These are phyloP conservation scores for Colletotrichum spinosum DNA, from an alignment of 2,329 filamentous ascomycete species.

Conservation along the genomic window DNA sequence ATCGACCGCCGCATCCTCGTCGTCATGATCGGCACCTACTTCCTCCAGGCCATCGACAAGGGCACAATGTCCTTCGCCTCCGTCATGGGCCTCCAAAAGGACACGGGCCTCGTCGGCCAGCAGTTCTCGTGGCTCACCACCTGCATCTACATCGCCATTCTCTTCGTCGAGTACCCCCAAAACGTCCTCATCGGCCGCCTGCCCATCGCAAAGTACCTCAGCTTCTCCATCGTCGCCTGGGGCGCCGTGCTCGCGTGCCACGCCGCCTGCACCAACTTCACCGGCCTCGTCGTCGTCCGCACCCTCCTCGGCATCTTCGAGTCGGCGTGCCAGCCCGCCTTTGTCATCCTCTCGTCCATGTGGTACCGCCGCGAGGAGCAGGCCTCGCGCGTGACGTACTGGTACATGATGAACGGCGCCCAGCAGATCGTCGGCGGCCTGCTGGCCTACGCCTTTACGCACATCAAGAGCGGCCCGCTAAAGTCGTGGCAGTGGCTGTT, in stretches of 20 bases:
- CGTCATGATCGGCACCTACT: conserved; percentile 81
- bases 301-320: conserved; percentile 79
- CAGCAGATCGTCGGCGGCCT: conserved; percentile 80
- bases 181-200: conserved; percentile 70
- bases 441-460: conserved; percentile 72
- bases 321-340: conserved; percentile 75
- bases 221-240: conserved; percentile 71
- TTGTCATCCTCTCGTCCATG: conserved; percentile 74
- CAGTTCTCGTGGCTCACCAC: conserved; percentile 79
- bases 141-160: conserved; percentile 78
- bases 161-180: conserved; percentile 79
- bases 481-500: conserved; percentile 78
- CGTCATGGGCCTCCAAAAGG: conserved; percentile 70
- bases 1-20: conserved; percentile 76
- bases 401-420: conserved; percentile 83
- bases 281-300: conserved; percentile 68
- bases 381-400: conserved; percentile 74
- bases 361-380: conserved; percentile 80
- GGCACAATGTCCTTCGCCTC: conserved; percentile 73
- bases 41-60: conserved; percentile 77
- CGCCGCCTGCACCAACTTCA: conserved; percentile 70
- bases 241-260: conserved; percentile 70
- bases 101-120: conserved; percentile 51
- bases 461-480: conserved; percentile 64
- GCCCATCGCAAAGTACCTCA: conserved; percentile 75